These are phyloP conservation scores for Candida ulmi DNA, from an alignment of 805 yeast genomes.

Conservation along the genomic window DNA sequence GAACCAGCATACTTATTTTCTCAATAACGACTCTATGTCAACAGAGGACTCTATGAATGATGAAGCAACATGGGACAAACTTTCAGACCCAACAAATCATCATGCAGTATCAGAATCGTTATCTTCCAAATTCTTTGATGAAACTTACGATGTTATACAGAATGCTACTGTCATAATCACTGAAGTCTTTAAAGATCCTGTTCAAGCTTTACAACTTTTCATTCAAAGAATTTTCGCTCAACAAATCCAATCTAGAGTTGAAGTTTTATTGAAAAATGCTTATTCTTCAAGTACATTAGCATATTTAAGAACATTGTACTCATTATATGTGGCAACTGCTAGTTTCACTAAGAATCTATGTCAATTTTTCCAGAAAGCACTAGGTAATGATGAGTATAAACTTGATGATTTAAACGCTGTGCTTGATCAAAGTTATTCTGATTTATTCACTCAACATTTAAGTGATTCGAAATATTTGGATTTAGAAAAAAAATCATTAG, in stretches of 20 bases:
- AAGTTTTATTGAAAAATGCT: conserved; percentile 55
- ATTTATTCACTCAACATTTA: conserved; percentile 64
- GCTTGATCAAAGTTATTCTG: conserved; percentile 69
- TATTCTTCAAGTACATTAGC: conserved; percentile 60
- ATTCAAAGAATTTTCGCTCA: conserved; percentile 75
- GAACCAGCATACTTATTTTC: conserved; percentile 69
- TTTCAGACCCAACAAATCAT: conserved; percentile 54
- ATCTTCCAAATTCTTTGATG: conserved; percentile 48
- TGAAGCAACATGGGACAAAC: conserved; percentile 49
- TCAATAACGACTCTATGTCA: conserved; percentile 21
- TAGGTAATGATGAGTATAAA: conserved; percentile 36
- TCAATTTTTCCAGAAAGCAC: conserved; percentile 41
- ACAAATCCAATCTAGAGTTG: conserved; percentile 52
- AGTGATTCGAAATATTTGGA: conserved; percentile 65
- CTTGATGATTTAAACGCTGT: conserved; percentile 38
- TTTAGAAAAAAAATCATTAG: conserved; percentile 63
- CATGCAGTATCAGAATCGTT: conserved; percentile 44
- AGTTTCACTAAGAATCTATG: conserved; percentile 61
- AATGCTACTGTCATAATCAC: conserved; percentile 70
- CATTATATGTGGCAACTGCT: conserved; percentile 53
- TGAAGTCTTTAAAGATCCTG: conserved; percentile 68
- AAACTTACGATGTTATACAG: conserved; percentile 52
- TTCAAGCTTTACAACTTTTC: conserved; percentile 59
- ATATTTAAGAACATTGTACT: conserved; percentile 69
- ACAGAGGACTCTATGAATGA: conserved; percentile 30